These are phyloP conservation scores for Melocanna baccifera DNA, from an alignment of 176 grass and related monocot genomes.

Conservation along the genomic window DNA sequence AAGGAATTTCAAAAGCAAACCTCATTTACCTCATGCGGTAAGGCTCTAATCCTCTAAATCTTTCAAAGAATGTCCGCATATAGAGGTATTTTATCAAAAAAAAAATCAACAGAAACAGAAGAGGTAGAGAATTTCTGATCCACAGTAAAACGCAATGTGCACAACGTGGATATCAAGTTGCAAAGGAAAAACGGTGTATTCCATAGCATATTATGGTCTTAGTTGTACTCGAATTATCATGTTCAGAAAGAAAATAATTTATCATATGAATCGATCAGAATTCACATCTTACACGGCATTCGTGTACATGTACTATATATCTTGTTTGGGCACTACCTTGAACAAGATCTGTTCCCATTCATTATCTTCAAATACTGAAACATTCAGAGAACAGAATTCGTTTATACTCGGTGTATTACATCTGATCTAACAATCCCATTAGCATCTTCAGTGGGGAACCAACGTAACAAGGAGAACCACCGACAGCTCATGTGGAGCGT, in stretches of 20 bases:
- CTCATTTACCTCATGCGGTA: not conserved
- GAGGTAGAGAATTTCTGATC: not conserved
- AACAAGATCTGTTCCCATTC: not conserved
- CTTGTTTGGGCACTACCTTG: not conserved
- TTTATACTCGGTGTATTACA: constrained; percentile 53
- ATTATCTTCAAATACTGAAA: constrained; percentile 28
- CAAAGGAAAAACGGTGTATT: constrained; percentile 18
- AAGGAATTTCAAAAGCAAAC: constrained; percentile 18
- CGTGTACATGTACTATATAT: not conserved
- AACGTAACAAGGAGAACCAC: constrained; percentile 26
- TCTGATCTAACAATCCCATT: constrained; percentile 21
- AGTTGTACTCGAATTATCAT: not conserved
- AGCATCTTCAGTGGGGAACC: constrained; percentile 47
- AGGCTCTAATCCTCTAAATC: not conserved
- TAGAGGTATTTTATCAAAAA: not conserved
- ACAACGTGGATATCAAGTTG: not conserved
- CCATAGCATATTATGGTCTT: constrained; percentile 13
- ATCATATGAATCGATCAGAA: not conserved
- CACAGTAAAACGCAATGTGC: constrained; percentile 7
- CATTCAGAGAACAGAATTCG: constrained; percentile 17
- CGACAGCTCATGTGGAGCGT: not conserved
- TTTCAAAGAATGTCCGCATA: not conserved
- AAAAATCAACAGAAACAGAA: not conserved
- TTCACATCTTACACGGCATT: not conserved
- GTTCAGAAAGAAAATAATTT: not conserved